Conservation (phyloP, 2,329 filamentous ascomycete species). For the Lasiodiplodia sp. region DNA sequence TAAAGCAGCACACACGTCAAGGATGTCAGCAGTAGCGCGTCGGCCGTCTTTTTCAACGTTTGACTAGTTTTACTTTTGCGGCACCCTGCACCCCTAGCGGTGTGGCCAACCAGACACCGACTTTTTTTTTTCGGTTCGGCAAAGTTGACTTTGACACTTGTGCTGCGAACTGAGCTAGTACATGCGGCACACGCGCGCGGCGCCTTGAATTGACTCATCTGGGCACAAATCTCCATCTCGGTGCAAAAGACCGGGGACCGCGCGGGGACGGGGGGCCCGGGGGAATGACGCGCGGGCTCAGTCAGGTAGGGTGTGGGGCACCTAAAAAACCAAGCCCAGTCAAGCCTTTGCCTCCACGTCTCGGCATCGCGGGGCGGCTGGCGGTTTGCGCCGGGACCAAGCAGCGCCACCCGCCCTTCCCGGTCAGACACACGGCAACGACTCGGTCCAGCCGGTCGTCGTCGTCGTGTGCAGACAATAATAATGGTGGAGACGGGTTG, state of each 20-base stretch:
- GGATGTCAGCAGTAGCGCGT: slow-evolving; percentile 1
- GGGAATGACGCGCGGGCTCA: slow-evolving; percentile 10
- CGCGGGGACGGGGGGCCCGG: not conserved
- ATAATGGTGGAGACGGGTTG: slow-evolving; percentile 8
- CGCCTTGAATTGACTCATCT: too few species aligned
- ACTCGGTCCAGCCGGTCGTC: not conserved
- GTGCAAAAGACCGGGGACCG: not conserved
- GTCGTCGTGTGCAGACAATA: too few species aligned
- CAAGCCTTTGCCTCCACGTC: slow-evolving; percentile 22
- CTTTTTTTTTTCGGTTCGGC: not conserved
- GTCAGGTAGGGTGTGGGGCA: too few species aligned
- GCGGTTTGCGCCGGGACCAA: not conserved
- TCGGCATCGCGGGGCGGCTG: slow-evolving; percentile 23
- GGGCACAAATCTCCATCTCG: too few species aligned
- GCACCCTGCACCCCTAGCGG: not conserved
- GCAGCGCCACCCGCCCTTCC: not conserved
- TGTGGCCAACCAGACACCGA: too few species aligned
- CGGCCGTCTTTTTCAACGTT: not conserved
- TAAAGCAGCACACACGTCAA: too few species aligned
- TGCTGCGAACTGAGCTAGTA: too few species aligned
- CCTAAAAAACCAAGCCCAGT: not conserved
- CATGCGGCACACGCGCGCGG: too few species aligned
- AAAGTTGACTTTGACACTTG: not conserved
- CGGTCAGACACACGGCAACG: not conserved
- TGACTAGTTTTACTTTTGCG: not conserved